phyloP scores from a whole-genome alignment of 306 rosid species.

The Cicer bijugum region DNA sequence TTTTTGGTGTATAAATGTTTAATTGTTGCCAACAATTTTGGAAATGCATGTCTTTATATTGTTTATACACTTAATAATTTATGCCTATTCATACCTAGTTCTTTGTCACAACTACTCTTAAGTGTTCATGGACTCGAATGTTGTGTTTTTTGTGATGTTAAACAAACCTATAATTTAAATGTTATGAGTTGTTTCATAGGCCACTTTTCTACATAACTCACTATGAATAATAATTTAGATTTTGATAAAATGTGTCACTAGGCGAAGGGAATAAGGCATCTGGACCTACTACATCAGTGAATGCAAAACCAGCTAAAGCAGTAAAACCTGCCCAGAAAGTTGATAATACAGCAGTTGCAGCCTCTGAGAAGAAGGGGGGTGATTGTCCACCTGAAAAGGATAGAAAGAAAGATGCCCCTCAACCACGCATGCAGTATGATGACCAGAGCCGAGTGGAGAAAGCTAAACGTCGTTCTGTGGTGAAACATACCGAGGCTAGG shows the following conservation, averaged over 20 bases:
- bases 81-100: slow-evolving; percentile 15
- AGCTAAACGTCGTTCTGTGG: slow-evolving; percentile 67
- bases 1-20: too few relatives aligned
- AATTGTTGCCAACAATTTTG: too few relatives aligned
- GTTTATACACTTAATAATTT: background rate
- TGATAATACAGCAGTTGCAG: slow-evolving; percentile 56
- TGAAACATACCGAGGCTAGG: slow-evolving; percentile 66
- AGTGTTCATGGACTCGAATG: slow-evolving; percentile 13
- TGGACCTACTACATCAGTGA: slow-evolving; percentile 44
- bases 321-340: slow-evolving; percentile 51
- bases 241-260: slow-evolving; percentile 39
- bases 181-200: slow-evolving; percentile 5
- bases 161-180: slow-evolving; percentile 15
- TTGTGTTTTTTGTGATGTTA: slow-evolving; percentile 23
- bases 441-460: slow-evolving; percentile 65
- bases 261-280: slow-evolving; percentile 58
- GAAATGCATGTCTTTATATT: too few relatives aligned
- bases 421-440: slow-evolving; percentile 71
- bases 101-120: background rate
- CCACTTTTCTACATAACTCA: slow-evolving; percentile 15
- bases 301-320: slow-evolving; percentile 53
- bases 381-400: slow-evolving; percentile 61
- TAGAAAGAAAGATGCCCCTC: slow-evolving; percentile 71
- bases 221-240: slow-evolving; percentile 37
- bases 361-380: slow-evolving; percentile 58